Base-by-base conservation (phyloP, 768 basidiomycete genomes). In the Sporobolomyces phaffii region DNA sequence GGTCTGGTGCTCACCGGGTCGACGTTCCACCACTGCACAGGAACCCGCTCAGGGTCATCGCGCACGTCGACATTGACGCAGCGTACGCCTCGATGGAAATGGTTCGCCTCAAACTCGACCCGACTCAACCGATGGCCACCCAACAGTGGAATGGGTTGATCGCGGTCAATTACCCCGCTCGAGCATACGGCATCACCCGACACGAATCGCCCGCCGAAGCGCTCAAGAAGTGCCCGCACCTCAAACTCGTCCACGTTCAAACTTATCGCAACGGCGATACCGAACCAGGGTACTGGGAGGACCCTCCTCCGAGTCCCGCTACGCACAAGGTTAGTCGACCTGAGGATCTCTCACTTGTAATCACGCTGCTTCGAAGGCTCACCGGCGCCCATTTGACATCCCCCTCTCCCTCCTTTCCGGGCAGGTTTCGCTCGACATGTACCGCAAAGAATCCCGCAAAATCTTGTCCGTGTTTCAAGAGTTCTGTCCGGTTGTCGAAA, bases 271-370 rank as follows among this genome's bases (percentile, higher is more conserved):
- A 91, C 72, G 91, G 91, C 8, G 89, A 89, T 60, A 80, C 79
- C 51, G 87, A 93, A 77, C 90, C 94, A 22, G 87, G 87, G 1
- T 96, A 98, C 77, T 90, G 89, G 87, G 85, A 88, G n/a, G 82
- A 92, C 70, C 56, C 56, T 22, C 56, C 56, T 5, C 85, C 92
- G 17, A 87, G 94, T 76, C 86, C 87, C 1, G 82, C 83, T 65
- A 94, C 91, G 18, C 93, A 99, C 80, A 99, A 99, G 83, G 92
- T 90, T n/a, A n/a, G n/a, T n/a, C n/a, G n/a, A n/a, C n/a, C n/a
- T n/a, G n/a, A n/a, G n/a, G n/a, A n/a, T n/a, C n/a, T n/a, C n/a
- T n/a, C n/a, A n/a, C n/a, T n/a, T n/a, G n/a, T n/a, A n/a, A n/a
- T n/a, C n/a, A n/a, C n/a, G n/a, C n/a, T n/a, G n/a, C n/a, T n/a